Base-by-base conservation (phyloP, 2,329 filamentous ascomycete genomes). In the Dryadomyces quercivorus region DNA sequence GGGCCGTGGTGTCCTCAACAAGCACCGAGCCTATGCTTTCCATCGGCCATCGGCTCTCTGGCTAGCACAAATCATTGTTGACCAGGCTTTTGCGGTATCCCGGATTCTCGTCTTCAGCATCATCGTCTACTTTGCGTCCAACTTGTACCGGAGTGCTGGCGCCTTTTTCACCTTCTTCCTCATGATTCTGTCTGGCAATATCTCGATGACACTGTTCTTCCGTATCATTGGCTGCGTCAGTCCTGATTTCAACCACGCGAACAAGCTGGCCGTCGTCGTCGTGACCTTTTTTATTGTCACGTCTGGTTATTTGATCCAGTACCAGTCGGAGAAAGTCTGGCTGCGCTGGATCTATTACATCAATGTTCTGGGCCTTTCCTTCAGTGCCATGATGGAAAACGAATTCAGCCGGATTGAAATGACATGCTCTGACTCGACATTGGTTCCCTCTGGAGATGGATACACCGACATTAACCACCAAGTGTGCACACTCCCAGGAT, bases 281-380 rank as follows among this genome's bases (percentile, higher is more conserved):
- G 89, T 95, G 59, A 91, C 86, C 0, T 70, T 91, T n/a, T 88
- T 91, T 61, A 81, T 93, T 26, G 73, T 89, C 20, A 93, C 88
- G 0, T 85, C 83, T 1, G 89, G 89, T 4, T 95, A 93, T 67
- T 70, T 94, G 45, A 92, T 95, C 56, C 88, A 90, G 65, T 90
- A 86, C 65, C 78, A 84, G 51, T 79, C 74, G 2, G 80, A 87
- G 61, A 84, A 89, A 61, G 81, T 84, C 4, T 92, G 87, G 84
- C 66, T 91, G 6, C 74, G 85, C 18, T 93, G 88, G 88, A 82
- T 92, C 57, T 88, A 82, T 69, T 92, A 84, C 86, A 84, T 92
- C 56, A 89, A 83, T 70, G 54, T 46, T 16, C 71, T 91, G 0
- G 88, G 86, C 48, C 75, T 93, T 2, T 80, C 82, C 0, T 94